Percentiles rank a stretch among this genome's conserved stretches.
Evolutionary conservation across 192 early-diverging fungal genomes (phyloP).

Genomic region (Polychytrium aggregatum): DNA sequence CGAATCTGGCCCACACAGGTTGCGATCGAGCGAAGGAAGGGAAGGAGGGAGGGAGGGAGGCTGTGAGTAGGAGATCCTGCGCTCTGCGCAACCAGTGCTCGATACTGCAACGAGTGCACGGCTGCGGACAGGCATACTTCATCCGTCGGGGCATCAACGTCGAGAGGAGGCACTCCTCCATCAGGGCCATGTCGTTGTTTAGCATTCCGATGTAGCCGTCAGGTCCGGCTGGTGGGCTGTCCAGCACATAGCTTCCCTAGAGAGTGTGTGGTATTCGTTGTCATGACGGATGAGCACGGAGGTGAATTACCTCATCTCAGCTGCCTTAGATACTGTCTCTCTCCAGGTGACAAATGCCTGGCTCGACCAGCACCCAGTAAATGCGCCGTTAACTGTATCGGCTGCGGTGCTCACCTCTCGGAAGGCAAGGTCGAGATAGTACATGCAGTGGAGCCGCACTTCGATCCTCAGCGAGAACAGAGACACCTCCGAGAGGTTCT

Average conservation of each 20-base stretch:
- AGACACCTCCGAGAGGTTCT: constrained; percentile 63
- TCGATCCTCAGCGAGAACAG: constrained; percentile 76
- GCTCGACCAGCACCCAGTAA: too few relatives aligned
- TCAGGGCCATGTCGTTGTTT: constrained; percentile 63
- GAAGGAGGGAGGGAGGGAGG: too few relatives aligned
- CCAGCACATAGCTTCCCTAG: constrained; percentile 68
- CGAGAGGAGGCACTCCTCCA: constrained; percentile 59
- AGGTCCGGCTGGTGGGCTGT: constrained; percentile 68
- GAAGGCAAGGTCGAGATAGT: constrained; percentile 78
- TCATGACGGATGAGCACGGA: too few relatives aligned
- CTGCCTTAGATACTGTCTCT: too few relatives aligned
- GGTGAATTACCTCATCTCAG: too few relatives aligned
- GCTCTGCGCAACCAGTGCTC: too few relatives aligned
- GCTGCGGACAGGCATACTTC: too few relatives aligned
- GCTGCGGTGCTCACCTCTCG: constrained; percentile 50
- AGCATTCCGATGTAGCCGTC: constrained; percentile 78
- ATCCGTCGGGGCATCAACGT: constrained; percentile 53
- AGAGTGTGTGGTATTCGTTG: too few relatives aligned
- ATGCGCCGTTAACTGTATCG: too few relatives aligned
- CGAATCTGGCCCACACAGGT: constrained; percentile 33
- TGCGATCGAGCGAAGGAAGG: too few relatives aligned
- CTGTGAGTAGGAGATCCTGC: too few relatives aligned
- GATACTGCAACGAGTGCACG: too few relatives aligned
- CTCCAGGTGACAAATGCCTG: not conserved
- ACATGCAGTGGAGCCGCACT: constrained; percentile 71